These are phyloP conservation scores for Monilinia polystroma DNA, from an alignment of 2,329 filamentous ascomycete genomes.

Conservation along the genomic window DNA sequence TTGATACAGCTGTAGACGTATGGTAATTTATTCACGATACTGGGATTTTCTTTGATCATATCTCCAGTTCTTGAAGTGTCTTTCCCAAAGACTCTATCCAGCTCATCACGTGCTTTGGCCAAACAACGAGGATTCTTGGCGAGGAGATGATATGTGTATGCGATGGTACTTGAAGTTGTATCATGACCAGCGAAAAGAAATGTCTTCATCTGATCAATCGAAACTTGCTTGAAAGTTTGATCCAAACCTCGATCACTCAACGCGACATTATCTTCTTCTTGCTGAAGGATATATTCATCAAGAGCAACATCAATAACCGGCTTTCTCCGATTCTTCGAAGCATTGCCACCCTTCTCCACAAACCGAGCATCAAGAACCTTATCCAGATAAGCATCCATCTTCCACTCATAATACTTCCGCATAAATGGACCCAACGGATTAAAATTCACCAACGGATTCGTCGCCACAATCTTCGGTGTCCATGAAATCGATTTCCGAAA, in stretches of 20 bases:
- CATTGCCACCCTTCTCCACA: conserved; percentile 17
- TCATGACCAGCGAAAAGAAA: conserved; percentile 35
- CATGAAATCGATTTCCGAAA: conserved; percentile 30
- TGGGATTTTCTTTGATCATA: conserved; percentile 26
- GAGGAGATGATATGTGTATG: conserved; percentile 30
- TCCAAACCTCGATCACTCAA: conserved; percentile 25
- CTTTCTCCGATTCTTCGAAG: conserved; percentile 20
- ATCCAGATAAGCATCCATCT: conserved; percentile 32
- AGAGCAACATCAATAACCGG: conserved; percentile 32
- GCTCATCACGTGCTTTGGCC: conserved; percentile 29
- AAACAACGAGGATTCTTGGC: conserved; percentile 29
- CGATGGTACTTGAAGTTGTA: conserved; percentile 31
- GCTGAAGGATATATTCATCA: conserved; percentile 29
- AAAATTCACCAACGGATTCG: conserved; percentile 23
- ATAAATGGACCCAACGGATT: conserved; percentile 30
- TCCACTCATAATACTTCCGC: conserved; percentile 30
- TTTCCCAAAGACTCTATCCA: conserved; percentile 32
- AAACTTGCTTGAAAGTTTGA: conserved; percentile 27
- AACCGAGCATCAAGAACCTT: conserved; percentile 32
- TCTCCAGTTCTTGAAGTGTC: conserved; percentile 24
- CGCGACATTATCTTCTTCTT: conserved; percentile 22
- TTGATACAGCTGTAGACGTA: conserved; percentile 34
- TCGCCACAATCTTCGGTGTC: conserved; percentile 28
- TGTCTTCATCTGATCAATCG: conserved; percentile 28
- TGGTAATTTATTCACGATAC: conserved; percentile 29